Evolutionary conservation across 768 basidiomycete genomes (phyloP), one percentile per base, ranked within the genome.

Genomic region (Floccularia luteovirens): DNA sequence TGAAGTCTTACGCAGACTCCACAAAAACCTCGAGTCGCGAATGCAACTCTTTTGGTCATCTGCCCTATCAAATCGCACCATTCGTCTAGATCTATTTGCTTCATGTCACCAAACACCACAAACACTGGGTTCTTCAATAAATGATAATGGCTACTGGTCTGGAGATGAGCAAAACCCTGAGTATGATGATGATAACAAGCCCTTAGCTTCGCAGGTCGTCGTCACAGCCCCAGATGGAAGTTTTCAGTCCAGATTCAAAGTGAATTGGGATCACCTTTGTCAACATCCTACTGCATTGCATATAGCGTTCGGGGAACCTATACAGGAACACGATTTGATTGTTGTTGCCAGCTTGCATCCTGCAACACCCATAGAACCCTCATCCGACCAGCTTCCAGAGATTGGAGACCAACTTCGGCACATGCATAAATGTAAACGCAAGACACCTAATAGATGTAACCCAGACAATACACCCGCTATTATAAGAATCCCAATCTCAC

Each of bases 21-120:
- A 91, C 46, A 66, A 67, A 10, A 93, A 92, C 50, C 69, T 94
- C 3, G 85, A 90, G 53, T 58, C 70, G 4, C 78, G 91, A 0
- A 61, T 94, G 19, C 77, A 74, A 35, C 77, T 82, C 0, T 91
- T 94, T 60, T 92, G 88, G 88, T 74, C 82, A 2, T 77, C 79
- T 3, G 77, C 76, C 1, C 63, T 93, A 0, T 52, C 82, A 7
- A 68, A 75, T 19, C 74, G 89, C 13, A 70, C 60, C 2, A 63
- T 92, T 5, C 71, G 74, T 12, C 49, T 92, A 3, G 66, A 75
- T 16, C 51, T 92, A n/a, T 83, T 75, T 49, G 60, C 75, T 3
- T 62, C 56, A 11, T 63, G 57, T 28, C 62, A 60, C 43, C 59
- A 51, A 31, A 46, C 39, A 20, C 31, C 42, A 1, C 11, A 41